Evolutionary conservation across 2,329 filamentous ascomycete species (phyloP), one percentile per base, ranked within the genome.

Genomic region (Sordariomycetes sp.): DNA sequence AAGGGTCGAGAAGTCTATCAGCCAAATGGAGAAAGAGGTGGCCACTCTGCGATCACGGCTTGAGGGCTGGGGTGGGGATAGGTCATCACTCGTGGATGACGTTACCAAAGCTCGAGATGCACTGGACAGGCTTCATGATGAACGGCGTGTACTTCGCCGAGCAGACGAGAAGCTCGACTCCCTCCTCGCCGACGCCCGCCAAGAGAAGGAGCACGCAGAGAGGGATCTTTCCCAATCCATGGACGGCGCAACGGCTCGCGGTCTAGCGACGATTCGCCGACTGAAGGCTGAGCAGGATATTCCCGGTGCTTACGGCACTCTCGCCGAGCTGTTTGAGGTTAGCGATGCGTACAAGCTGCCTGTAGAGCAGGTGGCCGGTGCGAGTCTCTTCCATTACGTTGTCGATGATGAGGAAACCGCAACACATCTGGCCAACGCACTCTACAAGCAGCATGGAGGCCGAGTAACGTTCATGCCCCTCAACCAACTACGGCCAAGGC

Each of bases 401-500:
- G 93, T 97, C 51, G 93, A 99, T 69, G 93, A 88, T 55, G 90
- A 95, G 61, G 84, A 88, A 48, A 97, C 92, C 0, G 91, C 92
- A 1, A 90, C 89, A 1, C 83, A 84, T 64, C 82, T 97, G 37
- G 84, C 94, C 51, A 88, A 93, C 63, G 81, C 85, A 16, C 77
- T 99, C 32, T 88, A 91, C 68, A 86, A 85, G 62, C 85, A 90
- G 64, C 88, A 85, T 61, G 87, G 88, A 18, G 94, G 94, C 14
- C 84, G 94, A 67, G 82, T 99, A 20, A 99, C 95, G 0, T 97
- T 97, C 67, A 93, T 97, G 80, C 94, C 94, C 0, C 78, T 99
- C 22, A 93, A 90, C 62, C 86, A 92, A 62, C 76, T 99, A 37
- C 85, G 84, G 57, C 82, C 85, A 0, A 85, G 85, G 59, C 78